Evolutionary conservation across 306 rosid genomes (phyloP).

Genomic region (Lagenaria siceraria): DNA sequence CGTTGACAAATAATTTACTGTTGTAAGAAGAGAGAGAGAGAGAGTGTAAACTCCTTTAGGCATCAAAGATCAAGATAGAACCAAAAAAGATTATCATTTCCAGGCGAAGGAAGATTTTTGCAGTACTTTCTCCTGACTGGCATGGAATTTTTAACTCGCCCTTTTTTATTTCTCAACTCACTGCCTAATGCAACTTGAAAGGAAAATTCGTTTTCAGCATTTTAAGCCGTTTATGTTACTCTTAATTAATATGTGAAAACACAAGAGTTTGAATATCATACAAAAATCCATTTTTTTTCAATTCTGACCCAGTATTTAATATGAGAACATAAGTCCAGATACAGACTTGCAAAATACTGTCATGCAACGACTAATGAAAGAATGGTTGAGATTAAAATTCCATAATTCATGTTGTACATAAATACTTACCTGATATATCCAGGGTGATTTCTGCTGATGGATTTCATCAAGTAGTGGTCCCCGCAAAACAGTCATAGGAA

Average conservation of each 20-base stretch:
- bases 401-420: not conserved
- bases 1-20: not conserved
- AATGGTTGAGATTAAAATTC: not conserved
- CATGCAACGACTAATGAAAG: not conserved
- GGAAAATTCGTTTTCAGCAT: not conserved
- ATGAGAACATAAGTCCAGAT: not conserved
- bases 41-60: not conserved
- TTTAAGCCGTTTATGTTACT: not conserved
- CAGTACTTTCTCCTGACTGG: not conserved
- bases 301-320: not conserved
- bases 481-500: constrained; percentile 19
- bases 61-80: not conserved
- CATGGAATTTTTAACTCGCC: not conserved
- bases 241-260: not conserved
- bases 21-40: not conserved
- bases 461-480: constrained; percentile 33
- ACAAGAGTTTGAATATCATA: not conserved
- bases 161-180: not conserved
- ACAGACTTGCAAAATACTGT: not conserved
- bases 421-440: constrained; percentile 29
- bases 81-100: not conserved
- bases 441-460: constrained; percentile 26
- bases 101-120: not conserved
- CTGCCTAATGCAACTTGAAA: not conserved
- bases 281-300: not conserved